These are phyloP conservation scores for Microbotryum violaceum DNA, from an alignment of 1,284 basidiomycete species.

Conservation along the genomic window DNA sequence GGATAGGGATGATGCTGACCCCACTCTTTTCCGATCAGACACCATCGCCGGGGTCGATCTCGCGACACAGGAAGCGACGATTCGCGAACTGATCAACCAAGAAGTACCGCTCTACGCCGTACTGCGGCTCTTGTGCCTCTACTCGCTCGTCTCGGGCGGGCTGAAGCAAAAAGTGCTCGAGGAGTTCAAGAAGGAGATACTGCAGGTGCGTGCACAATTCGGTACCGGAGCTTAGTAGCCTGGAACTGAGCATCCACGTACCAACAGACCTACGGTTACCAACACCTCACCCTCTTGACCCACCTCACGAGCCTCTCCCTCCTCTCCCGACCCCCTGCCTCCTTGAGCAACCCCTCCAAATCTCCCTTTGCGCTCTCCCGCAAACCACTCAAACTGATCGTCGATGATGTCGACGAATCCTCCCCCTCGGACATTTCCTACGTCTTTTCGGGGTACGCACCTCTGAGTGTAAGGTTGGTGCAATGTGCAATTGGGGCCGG, in stretches of 20 bases:
- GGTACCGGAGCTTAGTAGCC: too few species aligned
- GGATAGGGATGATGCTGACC: background rate
- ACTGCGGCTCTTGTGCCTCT: conserved; percentile 74
- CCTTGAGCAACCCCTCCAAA: conserved; percentile 29
- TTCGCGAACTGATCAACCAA: conserved; percentile 80
- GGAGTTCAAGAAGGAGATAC: conserved; percentile 77
- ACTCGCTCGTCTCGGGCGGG: conserved; percentile 72
- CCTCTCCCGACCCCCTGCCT: conserved; percentile 33
- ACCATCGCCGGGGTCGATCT: conserved; percentile 82
- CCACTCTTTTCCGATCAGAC: conserved; percentile 48
- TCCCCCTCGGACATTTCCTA: conserved; percentile 85
- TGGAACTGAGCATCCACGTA: background rate
- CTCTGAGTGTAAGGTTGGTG: conserved; percentile 80
- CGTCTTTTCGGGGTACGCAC: conserved; percentile 95
- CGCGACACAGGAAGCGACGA: conserved; percentile 62
- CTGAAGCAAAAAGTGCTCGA: conserved; percentile 83
- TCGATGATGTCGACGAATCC: conserved; percentile 69
- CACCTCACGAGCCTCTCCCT: conserved; percentile 52
- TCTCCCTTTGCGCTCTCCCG: conserved; percentile 62
- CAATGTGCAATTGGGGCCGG: conserved; percentile 74
- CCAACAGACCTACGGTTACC: conserved; percentile 78
- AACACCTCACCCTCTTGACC: conserved; percentile 64
- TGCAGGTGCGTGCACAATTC: conserved; percentile 55
- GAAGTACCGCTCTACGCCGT: conserved; percentile 70
- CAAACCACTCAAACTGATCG: conserved; percentile 79